A percentile compares a stretch with the other conserved stretches of the same genome.
Evolutionary conservation across 805 yeast genomes (phyloP).

Genomic region (Schizosaccharomyces cryophilus): DNA sequence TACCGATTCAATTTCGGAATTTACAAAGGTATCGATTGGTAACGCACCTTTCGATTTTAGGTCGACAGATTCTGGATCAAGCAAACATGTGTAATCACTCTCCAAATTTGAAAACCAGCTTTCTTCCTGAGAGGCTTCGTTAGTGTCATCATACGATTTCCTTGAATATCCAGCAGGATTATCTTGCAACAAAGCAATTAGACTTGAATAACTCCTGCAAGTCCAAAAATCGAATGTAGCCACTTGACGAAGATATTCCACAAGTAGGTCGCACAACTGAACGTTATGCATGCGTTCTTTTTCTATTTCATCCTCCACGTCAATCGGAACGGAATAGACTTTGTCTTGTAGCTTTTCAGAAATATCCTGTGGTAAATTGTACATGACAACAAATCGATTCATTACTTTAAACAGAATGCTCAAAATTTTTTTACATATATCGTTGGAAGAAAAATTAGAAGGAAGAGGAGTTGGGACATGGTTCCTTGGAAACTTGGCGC

Average conservation of each 20-base stretch:
- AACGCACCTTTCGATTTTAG: slow-evolving; percentile 6
- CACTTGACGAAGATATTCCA: slow-evolving; percentile 7
- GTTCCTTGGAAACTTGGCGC: background rate
- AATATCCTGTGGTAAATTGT: no score
- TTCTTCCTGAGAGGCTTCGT: background rate
- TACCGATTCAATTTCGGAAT: slow-evolving; percentile 4
- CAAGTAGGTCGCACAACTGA: background rate
- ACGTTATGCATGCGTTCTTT: background rate
- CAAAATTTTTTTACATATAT: background rate
- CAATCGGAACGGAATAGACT: no score
- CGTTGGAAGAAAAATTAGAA: background rate
- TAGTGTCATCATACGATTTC: background rate
- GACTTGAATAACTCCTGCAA: background rate
- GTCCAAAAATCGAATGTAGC: background rate
- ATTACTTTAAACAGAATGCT: no score
- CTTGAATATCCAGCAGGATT: background rate
- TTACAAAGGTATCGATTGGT: slow-evolving; percentile 4
- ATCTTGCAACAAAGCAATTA: background rate
- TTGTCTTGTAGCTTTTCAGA: no score
- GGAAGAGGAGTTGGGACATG: background rate
- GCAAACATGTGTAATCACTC: background rate
- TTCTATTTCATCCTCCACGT: no score
- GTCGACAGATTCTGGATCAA: slow-evolving; percentile 5
- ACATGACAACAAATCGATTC: no score
- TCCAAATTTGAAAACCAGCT: background rate